These are phyloP conservation scores for Aspergillus fijiensis DNA, from an alignment of 2,329 filamentous ascomycete genomes.

Conservation along the genomic window DNA sequence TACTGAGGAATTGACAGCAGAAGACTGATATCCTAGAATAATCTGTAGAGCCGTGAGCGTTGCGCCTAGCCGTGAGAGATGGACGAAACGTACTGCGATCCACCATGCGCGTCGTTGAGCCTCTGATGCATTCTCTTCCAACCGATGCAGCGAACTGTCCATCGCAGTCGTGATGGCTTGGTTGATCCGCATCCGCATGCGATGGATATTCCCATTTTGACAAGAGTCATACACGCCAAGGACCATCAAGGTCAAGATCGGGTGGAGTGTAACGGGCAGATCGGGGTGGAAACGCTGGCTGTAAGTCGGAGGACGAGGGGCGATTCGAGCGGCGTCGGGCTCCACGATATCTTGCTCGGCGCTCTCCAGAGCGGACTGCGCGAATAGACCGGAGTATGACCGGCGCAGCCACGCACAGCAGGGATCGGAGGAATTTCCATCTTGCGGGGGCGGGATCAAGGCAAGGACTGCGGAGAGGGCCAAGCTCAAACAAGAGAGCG, in stretches of 20 bases:
- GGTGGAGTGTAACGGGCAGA: conserved; percentile 17
- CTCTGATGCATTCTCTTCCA: conserved; percentile 15
- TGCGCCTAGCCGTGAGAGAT: not conserved
- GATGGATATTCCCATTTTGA: conserved; percentile 23
- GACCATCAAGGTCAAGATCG: conserved; percentile 22
- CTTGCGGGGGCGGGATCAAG: conserved; percentile 20
- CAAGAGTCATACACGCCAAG: conserved; percentile 26
- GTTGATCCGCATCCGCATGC: conserved; percentile 26
- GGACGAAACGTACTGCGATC: conserved; percentile 23
- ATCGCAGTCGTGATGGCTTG: conserved; percentile 29
- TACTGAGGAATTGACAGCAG: conserved; percentile 20
- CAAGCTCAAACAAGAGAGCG: conserved; percentile 21
- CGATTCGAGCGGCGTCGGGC: not conserved
- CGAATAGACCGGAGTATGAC: conserved; percentile 25
- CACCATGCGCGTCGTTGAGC: conserved; percentile 28
- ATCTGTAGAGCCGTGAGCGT: conserved; percentile 12
- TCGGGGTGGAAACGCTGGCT: conserved; percentile 11
- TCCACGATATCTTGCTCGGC: conserved; percentile 19
- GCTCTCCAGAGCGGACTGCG: conserved; percentile 20
- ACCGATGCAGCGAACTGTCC: conserved; percentile 24
- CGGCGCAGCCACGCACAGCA: conserved; percentile 12
- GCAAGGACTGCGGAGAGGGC: conserved; percentile 25
- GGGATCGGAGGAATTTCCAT: conserved; percentile 11
- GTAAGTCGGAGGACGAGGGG: not conserved
- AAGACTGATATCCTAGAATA: conserved; percentile 22